Conservation (phyloP, 257 asterid genomes). For the Plantago ovata region DNA sequence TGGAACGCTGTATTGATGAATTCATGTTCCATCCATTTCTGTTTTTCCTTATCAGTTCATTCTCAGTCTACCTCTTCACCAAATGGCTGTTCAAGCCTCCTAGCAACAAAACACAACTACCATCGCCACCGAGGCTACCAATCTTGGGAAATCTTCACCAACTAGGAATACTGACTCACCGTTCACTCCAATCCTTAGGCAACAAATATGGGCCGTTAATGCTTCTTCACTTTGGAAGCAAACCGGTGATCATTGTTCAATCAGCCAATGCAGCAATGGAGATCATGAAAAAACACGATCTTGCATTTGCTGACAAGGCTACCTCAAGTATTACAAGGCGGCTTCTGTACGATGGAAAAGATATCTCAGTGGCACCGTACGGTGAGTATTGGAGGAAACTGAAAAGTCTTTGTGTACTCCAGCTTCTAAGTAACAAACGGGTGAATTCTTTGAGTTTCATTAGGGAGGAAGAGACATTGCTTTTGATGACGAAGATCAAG, state of each 20-base stretch:
- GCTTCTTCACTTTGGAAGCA: conserved; percentile 45
- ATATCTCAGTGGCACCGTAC: conserved; percentile 33
- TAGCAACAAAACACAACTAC: conserved; percentile 26
- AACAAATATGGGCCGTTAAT: conserved; percentile 40
- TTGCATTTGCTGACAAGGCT: conserved; percentile 41
- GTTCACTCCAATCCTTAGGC: conserved; percentile 34
- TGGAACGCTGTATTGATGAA: background rate
- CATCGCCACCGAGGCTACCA: conserved; percentile 53
- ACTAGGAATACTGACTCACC: conserved; percentile 31
- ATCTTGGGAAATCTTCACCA: conserved; percentile 59
- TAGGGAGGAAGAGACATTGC: conserved; percentile 11
- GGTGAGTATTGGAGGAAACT: conserved; percentile 50
- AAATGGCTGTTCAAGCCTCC: conserved; percentile 14
- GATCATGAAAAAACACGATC: conserved; percentile 52
- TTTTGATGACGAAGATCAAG: conserved; percentile 30
- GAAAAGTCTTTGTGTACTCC: conserved; percentile 36
- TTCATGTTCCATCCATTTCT: conserved; percentile 10
- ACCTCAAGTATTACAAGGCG: conserved; percentile 9
- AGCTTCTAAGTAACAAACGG: conserved; percentile 41
- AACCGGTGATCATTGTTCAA: conserved; percentile 39
- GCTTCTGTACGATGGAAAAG: conserved; percentile 27
- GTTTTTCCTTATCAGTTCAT: background rate
- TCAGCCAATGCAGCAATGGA: conserved; percentile 45
- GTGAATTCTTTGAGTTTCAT: conserved; percentile 1
- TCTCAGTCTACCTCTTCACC: conserved; percentile 15